These are phyloP conservation scores for Dissophora globulifera DNA, from an alignment of 192 early-diverging fungal genomes.

Conservation along the genomic window DNA sequence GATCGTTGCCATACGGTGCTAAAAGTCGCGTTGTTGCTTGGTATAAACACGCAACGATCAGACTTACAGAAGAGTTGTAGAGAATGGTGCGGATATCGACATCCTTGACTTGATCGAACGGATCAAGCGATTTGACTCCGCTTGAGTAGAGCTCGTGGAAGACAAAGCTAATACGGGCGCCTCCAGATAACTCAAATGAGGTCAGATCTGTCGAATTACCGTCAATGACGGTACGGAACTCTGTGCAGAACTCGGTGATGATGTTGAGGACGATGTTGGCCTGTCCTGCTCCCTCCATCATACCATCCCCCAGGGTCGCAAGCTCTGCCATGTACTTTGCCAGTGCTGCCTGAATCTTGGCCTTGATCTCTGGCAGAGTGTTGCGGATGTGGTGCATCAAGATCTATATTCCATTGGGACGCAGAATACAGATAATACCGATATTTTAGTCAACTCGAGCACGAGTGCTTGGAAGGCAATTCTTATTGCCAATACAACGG, in stretches of 20 bases:
- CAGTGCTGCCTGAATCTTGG: conserved; percentile 90
- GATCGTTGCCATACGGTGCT: no score
- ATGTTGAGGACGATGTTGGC: conserved; percentile 95
- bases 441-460: no score
- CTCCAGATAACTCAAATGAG: conserved; percentile 94
- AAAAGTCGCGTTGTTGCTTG: no score
- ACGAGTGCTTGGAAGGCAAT: no score
- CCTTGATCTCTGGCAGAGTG: conserved; percentile 98
- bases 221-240: conserved; percentile 95
- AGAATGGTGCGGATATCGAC: conserved; percentile 98
- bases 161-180: conserved; percentile 98
- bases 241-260: conserved; percentile 98
- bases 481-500: no score
- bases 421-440: no score
- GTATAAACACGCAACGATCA: no score
- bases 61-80: conserved; percentile 93
- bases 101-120: conserved; percentile 99
- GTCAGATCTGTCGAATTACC: conserved; percentile 97
- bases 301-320: conserved; percentile 88
- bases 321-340: conserved; percentile 90
- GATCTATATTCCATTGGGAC: no score
- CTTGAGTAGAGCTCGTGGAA: conserved; percentile 97
- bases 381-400: conserved; percentile 99
- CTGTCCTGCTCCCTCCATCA: conserved; percentile 79
- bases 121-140: conserved; percentile 94